Conservation (phyloP, 768 basidiomycete species). For the Leccinum subgranulosum region DNA sequence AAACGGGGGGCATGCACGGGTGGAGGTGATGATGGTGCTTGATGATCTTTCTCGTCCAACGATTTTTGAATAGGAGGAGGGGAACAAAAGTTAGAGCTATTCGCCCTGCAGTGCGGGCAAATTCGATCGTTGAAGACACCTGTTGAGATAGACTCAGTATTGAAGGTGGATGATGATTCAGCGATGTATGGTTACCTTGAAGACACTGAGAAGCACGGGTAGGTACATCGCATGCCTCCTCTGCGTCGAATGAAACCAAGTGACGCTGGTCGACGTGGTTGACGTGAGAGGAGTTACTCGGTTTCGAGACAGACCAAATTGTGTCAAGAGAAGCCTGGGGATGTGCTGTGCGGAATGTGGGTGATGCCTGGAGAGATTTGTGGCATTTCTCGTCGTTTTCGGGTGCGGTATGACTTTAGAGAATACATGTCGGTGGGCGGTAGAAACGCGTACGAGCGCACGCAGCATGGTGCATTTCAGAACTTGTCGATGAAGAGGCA, state of each 20-base stretch:
- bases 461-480: slow-evolving; percentile 55
- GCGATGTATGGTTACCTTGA: slow-evolving; percentile 48
- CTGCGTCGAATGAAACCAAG: slow-evolving; percentile 42
- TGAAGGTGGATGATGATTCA: neutral
- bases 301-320: neutral
- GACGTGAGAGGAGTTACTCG: slow-evolving; percentile 2
- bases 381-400: neutral
- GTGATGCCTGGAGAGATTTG: neutral
- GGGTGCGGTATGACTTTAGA: neutral
- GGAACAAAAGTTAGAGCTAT: slow-evolving; percentile 77
- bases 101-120: slow-evolving; percentile 67
- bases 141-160: slow-evolving; percentile 24
- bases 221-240: slow-evolving; percentile 36
- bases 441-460: slow-evolving; percentile 18
- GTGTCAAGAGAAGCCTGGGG: slow-evolving; percentile 6
- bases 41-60: slow-evolving; percentile 48
- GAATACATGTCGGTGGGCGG: neutral
- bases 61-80: slow-evolving; percentile 57
- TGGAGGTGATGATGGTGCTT: slow-evolving; percentile 38
- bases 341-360: slow-evolving; percentile 1
- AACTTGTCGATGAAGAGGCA: neutral
- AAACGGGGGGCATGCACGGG: slow-evolving; percentile 39
- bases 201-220: slow-evolving; percentile 52
- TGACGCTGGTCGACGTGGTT: neutral
- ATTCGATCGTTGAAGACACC: slow-evolving; percentile 71